Evolutionary conservation across 2,329 filamentous ascomycete genomes (phyloP).

Genomic region (Cytospora chrysosperma): DNA sequence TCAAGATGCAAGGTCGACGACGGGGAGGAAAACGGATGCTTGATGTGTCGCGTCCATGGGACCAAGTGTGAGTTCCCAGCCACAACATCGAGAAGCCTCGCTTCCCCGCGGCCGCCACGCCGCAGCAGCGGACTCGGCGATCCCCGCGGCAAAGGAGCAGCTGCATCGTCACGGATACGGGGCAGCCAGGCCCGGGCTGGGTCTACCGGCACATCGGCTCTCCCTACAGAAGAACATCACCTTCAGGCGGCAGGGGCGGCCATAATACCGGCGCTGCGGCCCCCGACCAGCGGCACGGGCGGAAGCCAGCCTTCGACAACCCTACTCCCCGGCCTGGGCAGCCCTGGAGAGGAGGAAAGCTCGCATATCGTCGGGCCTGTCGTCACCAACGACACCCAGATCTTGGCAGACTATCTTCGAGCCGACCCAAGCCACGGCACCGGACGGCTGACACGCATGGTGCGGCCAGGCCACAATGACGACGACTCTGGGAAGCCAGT

Average conservation of each 20-base stretch:
- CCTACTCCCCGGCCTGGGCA: constrained; percentile 29
- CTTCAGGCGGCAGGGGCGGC: not conserved
- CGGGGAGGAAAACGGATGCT: constrained; percentile 47
- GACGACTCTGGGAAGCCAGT: constrained; percentile 45
- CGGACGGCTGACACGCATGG: constrained; percentile 32
- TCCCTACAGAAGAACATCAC: not conserved
- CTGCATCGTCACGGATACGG: not conserved
- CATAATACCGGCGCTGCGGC: not conserved
- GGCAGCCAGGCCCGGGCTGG: not conserved
- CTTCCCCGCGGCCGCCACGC: not conserved
- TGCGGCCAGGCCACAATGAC: constrained; percentile 33
- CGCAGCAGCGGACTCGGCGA: not conserved
- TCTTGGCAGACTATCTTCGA: constrained; percentile 56
- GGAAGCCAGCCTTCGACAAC: constrained; percentile 32
- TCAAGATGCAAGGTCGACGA: constrained; percentile 60
- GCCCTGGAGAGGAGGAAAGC: constrained; percentile 38
- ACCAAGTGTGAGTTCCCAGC: constrained; percentile 55
- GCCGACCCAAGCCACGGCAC: constrained; percentile 29
- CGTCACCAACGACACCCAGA: constrained; percentile 58
- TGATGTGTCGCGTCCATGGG: constrained; percentile 58
- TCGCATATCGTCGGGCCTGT: constrained; percentile 59
- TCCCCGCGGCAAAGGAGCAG: not conserved
- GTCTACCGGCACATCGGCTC: not conserved
- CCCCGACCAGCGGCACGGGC: not conserved
- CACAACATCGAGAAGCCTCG: not conserved